Conservation (phyloP, 116 monocot genomes). For the Phalaenopsis hybrid region DNA sequence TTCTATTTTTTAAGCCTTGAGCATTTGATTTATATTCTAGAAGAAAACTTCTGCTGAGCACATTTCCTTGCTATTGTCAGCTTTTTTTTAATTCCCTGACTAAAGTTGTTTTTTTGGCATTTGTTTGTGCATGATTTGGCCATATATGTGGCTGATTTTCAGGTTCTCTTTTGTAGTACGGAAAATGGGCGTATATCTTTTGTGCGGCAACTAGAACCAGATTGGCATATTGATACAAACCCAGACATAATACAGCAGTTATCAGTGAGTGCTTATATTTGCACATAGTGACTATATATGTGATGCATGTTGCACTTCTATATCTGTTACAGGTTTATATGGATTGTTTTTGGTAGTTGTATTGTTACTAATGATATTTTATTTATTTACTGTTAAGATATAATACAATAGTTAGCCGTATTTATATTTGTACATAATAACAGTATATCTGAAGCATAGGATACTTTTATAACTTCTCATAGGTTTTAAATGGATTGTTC, state of each 20-base stretch:
- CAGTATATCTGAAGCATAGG: background rate
- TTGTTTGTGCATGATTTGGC: background rate
- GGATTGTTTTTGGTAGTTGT: too few species aligned
- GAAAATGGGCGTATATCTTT: slow-evolving; percentile 50
- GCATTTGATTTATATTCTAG: background rate
- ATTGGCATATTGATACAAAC: slow-evolving; percentile 56
- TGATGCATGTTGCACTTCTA: background rate
- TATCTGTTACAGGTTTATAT: too few species aligned
- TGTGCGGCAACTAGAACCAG: slow-evolving; percentile 54
- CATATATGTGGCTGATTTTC: slow-evolving; percentile 11
- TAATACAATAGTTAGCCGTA: slow-evolving; percentile 44
- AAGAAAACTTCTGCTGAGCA: background rate
- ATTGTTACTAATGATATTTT: too few species aligned
- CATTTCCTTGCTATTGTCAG: too few species aligned
- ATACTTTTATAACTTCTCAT: too few species aligned
- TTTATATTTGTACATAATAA: background rate
- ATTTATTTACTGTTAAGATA: slow-evolving; percentile 8
- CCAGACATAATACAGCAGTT: slow-evolving; percentile 41
- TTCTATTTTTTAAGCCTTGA: background rate
- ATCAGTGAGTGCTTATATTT: slow-evolving; percentile 24
- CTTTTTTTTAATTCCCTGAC: too few species aligned
- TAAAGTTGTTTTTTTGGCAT: too few species aligned
- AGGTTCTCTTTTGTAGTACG: slow-evolving; percentile 53
- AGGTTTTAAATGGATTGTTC: too few species aligned
- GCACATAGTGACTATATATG: background rate